Base-by-base conservation (phyloP, 352 stramenopile species). In the Globisporangium abappressorium region DNA sequence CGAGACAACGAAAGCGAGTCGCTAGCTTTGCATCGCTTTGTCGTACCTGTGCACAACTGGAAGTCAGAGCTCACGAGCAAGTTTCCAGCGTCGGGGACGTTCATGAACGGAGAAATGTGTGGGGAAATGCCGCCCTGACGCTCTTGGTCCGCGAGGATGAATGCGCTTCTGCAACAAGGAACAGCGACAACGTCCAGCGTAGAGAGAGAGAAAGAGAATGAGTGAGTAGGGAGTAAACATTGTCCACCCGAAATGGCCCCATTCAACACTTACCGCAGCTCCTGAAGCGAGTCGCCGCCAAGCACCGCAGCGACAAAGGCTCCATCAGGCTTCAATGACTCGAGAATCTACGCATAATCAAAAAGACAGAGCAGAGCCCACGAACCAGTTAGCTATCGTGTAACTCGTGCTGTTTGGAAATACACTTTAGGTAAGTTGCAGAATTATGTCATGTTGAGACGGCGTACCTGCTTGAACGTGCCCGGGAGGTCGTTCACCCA, bases 401-500 rank as follows among this genome's bases (percentile, higher is more conserved):
- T 18, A 15, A 47, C 18, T 20, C 20, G 8, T 57, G 30, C 14
- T n/a, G 41, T 20, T n/a, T 47, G 14, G 9, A 58, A 11, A 36
- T 3, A 59, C 18, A 33, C 22, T 41, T 15, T 8, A n/a, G 41
- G 15, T 20, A n/a, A 47, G n/a, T 47, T 15, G 41, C 41, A 47
- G 41, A 9, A 38, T 20, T n/a, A 15, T 15, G 34, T n/a, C 11
- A 14, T 0, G 24, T 15, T 28, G 41, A 41, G 28, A 15, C 41
- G 7, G n/a, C 60, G 15, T 56, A 91, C 82, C 70, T 95, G 81
- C 30, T 72, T 72, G 68, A 98, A 94, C 22, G 89, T 95, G 70
- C 80, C 81, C 7, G 94, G 92, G 9, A 99, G 80, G 77, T 99
- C 93, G 77, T 99, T 99, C 22, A 98, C 86, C 97, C 97, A 99